Conservation (phyloP, 768 basidiomycete species). For the Mrakia frigida region DNA sequence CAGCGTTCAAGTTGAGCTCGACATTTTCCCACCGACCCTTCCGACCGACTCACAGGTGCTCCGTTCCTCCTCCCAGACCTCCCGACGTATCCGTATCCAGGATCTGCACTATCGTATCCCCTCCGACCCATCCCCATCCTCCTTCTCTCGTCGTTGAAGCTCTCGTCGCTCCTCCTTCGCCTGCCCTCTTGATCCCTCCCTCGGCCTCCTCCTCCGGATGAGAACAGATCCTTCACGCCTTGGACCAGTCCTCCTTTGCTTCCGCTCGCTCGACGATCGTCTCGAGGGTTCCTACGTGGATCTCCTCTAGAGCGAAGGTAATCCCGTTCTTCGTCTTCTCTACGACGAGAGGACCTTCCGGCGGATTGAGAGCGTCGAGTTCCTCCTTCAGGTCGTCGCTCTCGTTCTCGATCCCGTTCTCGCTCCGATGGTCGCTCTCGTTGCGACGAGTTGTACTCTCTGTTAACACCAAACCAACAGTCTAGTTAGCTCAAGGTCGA, state of each 20-base stretch:
- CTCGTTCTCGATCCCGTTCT: too few relatives aligned
- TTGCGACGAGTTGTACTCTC: neutral
- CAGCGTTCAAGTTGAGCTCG: neutral
- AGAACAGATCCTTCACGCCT: neutral
- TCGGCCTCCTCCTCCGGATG: neutral
- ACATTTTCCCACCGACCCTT: neutral
- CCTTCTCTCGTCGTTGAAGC: neutral
- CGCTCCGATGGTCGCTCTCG: too few relatives aligned
- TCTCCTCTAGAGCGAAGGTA: too few relatives aligned
- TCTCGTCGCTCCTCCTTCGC: neutral
- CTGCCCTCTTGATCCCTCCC: neutral
- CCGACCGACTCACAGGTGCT: neutral
- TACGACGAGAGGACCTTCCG: too few relatives aligned
- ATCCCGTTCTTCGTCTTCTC: too few relatives aligned
- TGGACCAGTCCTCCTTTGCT: neutral
- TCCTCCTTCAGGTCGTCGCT: too few relatives aligned
- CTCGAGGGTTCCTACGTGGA: neutral
- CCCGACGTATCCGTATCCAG: neutral
- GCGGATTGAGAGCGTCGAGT: too few relatives aligned
- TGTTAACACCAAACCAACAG: neutral
- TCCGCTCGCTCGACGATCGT: neutral
- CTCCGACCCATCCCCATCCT: neutral
- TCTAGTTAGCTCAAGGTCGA: neutral
- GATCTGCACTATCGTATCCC: too few relatives aligned
- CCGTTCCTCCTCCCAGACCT: neutral